Conservation (phyloP, 1,139 yeast genomes). For the Pichia kudriavzevii region DNA sequence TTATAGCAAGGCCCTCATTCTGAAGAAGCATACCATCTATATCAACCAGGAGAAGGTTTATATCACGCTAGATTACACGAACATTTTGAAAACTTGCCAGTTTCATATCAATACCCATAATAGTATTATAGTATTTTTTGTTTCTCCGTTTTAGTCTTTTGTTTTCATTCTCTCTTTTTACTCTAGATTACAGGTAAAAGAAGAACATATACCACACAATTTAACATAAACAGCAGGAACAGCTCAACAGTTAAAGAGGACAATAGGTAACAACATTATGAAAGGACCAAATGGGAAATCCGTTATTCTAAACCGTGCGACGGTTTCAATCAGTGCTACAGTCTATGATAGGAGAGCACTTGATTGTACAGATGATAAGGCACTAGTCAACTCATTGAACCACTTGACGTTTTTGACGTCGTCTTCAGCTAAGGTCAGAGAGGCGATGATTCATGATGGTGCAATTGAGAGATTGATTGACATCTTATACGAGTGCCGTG, state of each 20-base stretch:
- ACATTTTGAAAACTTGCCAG: too few relatives aligned
- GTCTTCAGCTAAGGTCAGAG: conserved; percentile 82
- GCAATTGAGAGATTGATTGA: conserved; percentile 85
- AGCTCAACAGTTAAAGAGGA: neutral
- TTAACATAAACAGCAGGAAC: neutral
- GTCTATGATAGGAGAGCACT: conserved; percentile 88
- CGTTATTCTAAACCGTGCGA: conserved; percentile 73
- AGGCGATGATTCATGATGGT: conserved; percentile 82
- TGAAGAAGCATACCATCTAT: too few relatives aligned
- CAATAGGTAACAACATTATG: too few relatives aligned
- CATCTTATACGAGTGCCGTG: conserved; percentile 73
- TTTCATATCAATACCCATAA: too few relatives aligned
- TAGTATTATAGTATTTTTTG: neutral
- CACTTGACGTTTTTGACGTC: conserved; percentile 83
- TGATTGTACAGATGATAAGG: conserved; percentile 84
- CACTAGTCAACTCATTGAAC: conserved; percentile 84
- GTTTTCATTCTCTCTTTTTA: too few relatives aligned
- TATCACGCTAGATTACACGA: too few relatives aligned
- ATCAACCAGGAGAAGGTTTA: too few relatives aligned
- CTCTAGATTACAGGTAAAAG: neutral
- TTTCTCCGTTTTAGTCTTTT: neutral
- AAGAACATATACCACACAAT: conserved; percentile 1
- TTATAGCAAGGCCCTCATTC: too few relatives aligned
- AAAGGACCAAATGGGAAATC: conserved; percentile 86
- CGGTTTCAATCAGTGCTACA: conserved; percentile 81